These are phyloP conservation scores for Hibiscus tridactylites DNA, from an alignment of 345 rosid species.

Conservation along the genomic window DNA sequence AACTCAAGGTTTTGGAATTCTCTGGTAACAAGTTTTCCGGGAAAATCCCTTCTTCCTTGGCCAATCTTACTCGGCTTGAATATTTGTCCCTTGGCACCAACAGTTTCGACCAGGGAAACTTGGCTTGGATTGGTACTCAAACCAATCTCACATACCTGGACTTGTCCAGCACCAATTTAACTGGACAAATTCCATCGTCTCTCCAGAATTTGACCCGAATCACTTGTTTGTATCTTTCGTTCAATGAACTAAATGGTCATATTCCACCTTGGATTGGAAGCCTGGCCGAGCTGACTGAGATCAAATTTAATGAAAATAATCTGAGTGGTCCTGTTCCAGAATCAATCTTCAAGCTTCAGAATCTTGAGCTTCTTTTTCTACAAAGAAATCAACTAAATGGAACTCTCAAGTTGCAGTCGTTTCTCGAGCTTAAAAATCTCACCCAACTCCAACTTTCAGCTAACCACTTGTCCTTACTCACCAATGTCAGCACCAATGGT, in stretches of 20 bases:
- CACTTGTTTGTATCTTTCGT: not conserved
- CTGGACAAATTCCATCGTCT: not conserved
- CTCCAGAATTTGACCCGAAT: slow-evolving; percentile 7
- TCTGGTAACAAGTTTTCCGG: slow-evolving; percentile 11
- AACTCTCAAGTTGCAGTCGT: not conserved
- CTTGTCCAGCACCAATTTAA: not conserved
- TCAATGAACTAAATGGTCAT: not conserved
- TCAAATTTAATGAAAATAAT: not conserved
- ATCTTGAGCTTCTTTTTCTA: not conserved
- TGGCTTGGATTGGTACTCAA: not conserved
- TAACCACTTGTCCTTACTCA: slow-evolving; percentile 5
- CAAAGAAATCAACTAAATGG: slow-evolving; percentile 12
- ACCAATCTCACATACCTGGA: not conserved
- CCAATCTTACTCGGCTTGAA: not conserved
- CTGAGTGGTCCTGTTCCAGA: slow-evolving; percentile 18
- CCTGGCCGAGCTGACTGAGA: not conserved
- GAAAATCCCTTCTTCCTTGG: not conserved
- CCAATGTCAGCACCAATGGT: not conserved
- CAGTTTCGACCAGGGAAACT: not conserved
- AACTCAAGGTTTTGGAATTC: slow-evolving; percentile 2
- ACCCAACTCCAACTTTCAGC: not conserved
- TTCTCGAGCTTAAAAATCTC: slow-evolving; percentile 5
- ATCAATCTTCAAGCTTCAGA: slow-evolving; percentile 3
- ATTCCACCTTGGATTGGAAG: slow-evolving; percentile 5
- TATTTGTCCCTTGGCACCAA: not conserved